Evolutionary conservation across 352 stramenopile genomes (phyloP).

Genomic region (Phytophthora ramorum): DNA sequence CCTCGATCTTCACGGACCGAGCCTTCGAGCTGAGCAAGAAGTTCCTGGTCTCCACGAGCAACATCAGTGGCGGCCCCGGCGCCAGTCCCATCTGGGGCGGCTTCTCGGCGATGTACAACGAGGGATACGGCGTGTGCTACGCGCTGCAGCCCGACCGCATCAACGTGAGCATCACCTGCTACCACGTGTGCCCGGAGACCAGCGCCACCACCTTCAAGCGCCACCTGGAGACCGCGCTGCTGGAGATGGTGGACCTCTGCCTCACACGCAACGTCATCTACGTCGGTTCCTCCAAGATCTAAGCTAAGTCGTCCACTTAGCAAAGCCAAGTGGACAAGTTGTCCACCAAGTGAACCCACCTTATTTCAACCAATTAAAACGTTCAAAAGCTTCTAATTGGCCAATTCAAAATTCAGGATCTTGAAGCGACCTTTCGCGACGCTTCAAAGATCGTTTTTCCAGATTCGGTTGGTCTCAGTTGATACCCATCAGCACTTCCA

Average conservation of each 20-base stretch:
- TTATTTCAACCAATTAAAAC: slow-evolving; percentile 40
- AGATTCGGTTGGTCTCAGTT: slow-evolving; percentile 2
- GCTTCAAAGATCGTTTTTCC: slow-evolving; percentile 8
- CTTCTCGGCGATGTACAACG: slow-evolving; percentile 95
- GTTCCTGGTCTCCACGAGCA: slow-evolving; percentile 96
- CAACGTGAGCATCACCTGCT: slow-evolving; percentile 95
- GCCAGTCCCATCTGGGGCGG: slow-evolving; percentile 97
- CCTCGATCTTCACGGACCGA: slow-evolving; percentile 94
- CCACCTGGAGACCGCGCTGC: slow-evolving; percentile 92
- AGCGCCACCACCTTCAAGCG: slow-evolving; percentile 90
- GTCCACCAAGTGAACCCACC: slow-evolving; percentile 11
- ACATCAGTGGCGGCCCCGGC: slow-evolving; percentile 93
- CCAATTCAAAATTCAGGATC: slow-evolving; percentile 19
- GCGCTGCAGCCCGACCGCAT: slow-evolving; percentile 94
- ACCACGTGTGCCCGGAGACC: slow-evolving; percentile 83
- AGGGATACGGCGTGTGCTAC: slow-evolving; percentile 97
- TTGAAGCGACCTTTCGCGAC: slow-evolving; percentile 9
- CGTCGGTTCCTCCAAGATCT: slow-evolving; percentile 89
- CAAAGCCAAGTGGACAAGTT: not conserved
- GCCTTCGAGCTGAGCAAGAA: slow-evolving; percentile 94
- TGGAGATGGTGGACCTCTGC: slow-evolving; percentile 96
- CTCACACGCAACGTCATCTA: slow-evolving; percentile 91
- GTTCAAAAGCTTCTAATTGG: slow-evolving; percentile 28
- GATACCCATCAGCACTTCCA: slow-evolving; percentile 18
- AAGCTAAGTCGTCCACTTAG: slow-evolving; percentile 3